These are phyloP conservation scores for Basidiobolus meristosporus DNA, from an alignment of 371 early-diverging fungal species.

Conservation along the genomic window DNA sequence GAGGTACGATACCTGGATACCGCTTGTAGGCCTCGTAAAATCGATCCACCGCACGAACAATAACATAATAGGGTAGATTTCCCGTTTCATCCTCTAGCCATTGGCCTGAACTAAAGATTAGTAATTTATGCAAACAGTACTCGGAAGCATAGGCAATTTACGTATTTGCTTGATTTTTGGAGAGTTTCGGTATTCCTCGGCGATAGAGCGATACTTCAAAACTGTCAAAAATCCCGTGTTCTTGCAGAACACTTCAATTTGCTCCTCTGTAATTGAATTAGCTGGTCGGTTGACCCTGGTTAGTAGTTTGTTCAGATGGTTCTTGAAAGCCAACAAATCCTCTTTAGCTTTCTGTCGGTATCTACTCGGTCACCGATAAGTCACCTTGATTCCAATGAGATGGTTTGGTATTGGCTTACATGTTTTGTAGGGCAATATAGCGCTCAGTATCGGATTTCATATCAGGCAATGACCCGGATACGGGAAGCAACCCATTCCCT, in stretches of 20 bases:
- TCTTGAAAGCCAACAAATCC: conserved; percentile 35
- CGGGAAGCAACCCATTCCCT: conserved; percentile 56
- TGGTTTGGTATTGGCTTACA: no score
- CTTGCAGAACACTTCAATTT: conserved; percentile 70
- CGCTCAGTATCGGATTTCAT: conserved; percentile 87
- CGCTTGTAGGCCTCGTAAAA: conserved; percentile 35
- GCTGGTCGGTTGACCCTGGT: conserved; percentile 16
- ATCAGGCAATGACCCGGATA: conserved; percentile 78
- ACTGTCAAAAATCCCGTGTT: conserved; percentile 47
- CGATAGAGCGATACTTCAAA: conserved; percentile 34
- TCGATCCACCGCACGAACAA: conserved; percentile 49
- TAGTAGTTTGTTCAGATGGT: conserved; percentile 25
- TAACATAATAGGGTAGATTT: conserved; percentile 36
- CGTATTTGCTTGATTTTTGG: background rate
- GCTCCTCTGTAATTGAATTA: conserved; percentile 35
- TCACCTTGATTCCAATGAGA: no score
- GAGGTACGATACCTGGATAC: conserved; percentile 37
- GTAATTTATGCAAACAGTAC: no score
- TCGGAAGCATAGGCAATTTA: background rate
- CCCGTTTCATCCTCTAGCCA: conserved; percentile 26
- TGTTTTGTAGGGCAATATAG: conserved; percentile 62
- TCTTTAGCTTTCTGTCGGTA: conserved; percentile 63
- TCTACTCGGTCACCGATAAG: no score
- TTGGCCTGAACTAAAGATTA: no score
- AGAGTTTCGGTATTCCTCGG: conserved; percentile 19